Evolutionary conservation across 139 green algal species (phyloP).

Genomic region (Haematococcus lacustris): DNA sequence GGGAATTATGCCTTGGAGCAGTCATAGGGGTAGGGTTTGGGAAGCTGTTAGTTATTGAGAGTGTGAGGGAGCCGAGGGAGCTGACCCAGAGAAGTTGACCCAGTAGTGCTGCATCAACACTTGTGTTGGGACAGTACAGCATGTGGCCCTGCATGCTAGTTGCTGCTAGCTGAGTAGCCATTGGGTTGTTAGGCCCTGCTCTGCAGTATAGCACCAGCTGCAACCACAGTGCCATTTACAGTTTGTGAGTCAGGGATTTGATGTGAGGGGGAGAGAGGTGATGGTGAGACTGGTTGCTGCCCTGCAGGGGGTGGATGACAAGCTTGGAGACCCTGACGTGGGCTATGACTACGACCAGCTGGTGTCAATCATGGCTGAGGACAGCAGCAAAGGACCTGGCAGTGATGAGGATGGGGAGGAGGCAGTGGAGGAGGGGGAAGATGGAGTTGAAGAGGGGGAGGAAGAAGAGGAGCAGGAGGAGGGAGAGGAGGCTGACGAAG

Average conservation of each 20-base stretch:
- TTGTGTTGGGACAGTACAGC: not conserved
- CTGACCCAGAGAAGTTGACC: not conserved
- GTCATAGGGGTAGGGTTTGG: not conserved
- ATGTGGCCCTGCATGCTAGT: not conserved
- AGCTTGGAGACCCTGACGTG: conserved; percentile 23
- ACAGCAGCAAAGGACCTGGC: not conserved
- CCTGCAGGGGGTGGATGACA: conserved; percentile 25
- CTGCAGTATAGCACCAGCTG: not conserved
- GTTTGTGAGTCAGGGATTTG: not conserved
- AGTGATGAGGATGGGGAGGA: conserved; percentile 10
- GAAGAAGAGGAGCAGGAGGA: no score
- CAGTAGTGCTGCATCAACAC: not conserved
- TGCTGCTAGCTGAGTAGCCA: not conserved
- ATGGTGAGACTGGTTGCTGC: not conserved
- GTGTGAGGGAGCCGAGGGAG: no score
- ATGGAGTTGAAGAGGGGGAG: no score
- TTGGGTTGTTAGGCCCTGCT: not conserved
- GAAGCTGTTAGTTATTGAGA: not conserved
- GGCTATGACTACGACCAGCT: conserved; percentile 55
- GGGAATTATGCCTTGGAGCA: not conserved
- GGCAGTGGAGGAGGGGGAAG: conserved; percentile 7
- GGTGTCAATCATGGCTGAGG: conserved; percentile 38
- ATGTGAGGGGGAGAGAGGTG: not conserved
- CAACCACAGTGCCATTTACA: not conserved
- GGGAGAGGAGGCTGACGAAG: conserved; percentile 8